phyloP scores from a whole-genome alignment of 768 basidiomycete species.

The Thelephora ganbajun region DNA sequence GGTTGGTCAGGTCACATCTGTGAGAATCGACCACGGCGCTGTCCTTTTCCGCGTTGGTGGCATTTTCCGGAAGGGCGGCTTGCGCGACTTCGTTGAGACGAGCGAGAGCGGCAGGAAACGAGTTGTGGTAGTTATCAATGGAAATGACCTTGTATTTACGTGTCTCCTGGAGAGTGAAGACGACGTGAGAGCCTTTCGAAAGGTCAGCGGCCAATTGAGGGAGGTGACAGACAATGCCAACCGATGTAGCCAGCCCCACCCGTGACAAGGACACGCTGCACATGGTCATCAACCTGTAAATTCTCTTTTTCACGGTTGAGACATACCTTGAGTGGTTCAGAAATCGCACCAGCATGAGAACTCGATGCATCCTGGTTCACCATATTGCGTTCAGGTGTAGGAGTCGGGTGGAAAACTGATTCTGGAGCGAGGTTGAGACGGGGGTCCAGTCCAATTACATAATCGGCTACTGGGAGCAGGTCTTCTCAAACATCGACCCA shows the following conservation, averaged over 20 bases:
- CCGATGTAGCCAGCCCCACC: constrained; percentile 90
- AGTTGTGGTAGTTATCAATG: constrained; percentile 93
- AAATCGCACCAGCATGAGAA: too few species aligned
- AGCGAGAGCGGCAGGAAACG: constrained; percentile 57
- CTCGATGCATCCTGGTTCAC: too few species aligned
- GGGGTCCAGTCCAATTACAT: neutral
- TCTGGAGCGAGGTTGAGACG: constrained; percentile 4
- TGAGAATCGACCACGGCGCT: constrained; percentile 61
- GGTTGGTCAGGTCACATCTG: constrained; percentile 61
- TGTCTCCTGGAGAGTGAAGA: constrained; percentile 74
- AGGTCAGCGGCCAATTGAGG: constrained; percentile 6
- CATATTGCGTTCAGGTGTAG: too few species aligned
- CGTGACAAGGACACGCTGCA: constrained; percentile 51
- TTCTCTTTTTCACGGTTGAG: too few species aligned
- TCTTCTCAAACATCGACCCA: too few species aligned
- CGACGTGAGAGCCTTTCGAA: constrained; percentile 77
- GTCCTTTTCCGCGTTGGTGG: constrained; percentile 54
- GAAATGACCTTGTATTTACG: constrained; percentile 86
- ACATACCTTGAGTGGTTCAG: too few species aligned
- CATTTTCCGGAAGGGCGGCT: constrained; percentile 49
- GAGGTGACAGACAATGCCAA: constrained; percentile 17
- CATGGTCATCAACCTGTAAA: too few species aligned
- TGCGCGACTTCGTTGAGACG: constrained; percentile 73
- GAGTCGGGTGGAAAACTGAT: neutral
- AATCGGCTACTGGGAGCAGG: too few species aligned